Percentiles rank a stretch among this genome's conserved stretches.
These are phyloP conservation scores for Pichiaceae sp. DNA, from an alignment of 1,139 yeast species.

Conservation along the genomic window DNA sequence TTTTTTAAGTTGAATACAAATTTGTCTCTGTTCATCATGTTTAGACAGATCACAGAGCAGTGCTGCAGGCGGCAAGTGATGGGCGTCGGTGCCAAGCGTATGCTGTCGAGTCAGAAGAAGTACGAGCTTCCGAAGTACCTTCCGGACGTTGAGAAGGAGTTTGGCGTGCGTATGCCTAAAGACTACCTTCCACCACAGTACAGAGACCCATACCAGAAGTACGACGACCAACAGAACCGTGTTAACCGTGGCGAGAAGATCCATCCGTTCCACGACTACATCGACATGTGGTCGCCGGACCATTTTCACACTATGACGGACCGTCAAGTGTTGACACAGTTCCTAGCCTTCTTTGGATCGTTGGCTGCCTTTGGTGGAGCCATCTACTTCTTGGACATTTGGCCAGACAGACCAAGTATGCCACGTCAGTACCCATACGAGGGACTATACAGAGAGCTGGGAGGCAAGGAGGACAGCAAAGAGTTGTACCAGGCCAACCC, in stretches of 20 bases:
- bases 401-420: conserved; percentile 71
- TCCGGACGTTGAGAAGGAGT: conserved; percentile 21
- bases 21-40: background rate
- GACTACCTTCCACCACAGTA: conserved; percentile 44
- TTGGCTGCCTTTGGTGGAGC: conserved; percentile 47
- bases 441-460: conserved; percentile 68
- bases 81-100: background rate
- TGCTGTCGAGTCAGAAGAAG: conserved; percentile 6
- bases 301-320: conserved; percentile 55
- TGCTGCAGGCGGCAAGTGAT: background rate
- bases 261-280: conserved; percentile 61
- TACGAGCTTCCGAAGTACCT: conserved; percentile 20
- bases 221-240: conserved; percentile 77
- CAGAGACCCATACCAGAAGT: conserved; percentile 64
- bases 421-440: conserved; percentile 70
- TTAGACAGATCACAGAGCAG: background rate
- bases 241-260: conserved; percentile 71
- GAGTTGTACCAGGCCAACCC: conserved; percentile 31
- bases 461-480: conserved; percentile 48
- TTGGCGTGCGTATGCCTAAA: conserved; percentile 36
- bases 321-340: conserved; percentile 47
- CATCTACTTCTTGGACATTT: conserved; percentile 36
- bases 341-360: conserved; percentile 44
- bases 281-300: conserved; percentile 87
- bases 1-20: background rate